A percentile compares a stretch with the other conserved stretches of the same genome.
Conservation (phyloP, 2,329 filamentous ascomycete species). For the Xylariaceae sp. region DNA sequence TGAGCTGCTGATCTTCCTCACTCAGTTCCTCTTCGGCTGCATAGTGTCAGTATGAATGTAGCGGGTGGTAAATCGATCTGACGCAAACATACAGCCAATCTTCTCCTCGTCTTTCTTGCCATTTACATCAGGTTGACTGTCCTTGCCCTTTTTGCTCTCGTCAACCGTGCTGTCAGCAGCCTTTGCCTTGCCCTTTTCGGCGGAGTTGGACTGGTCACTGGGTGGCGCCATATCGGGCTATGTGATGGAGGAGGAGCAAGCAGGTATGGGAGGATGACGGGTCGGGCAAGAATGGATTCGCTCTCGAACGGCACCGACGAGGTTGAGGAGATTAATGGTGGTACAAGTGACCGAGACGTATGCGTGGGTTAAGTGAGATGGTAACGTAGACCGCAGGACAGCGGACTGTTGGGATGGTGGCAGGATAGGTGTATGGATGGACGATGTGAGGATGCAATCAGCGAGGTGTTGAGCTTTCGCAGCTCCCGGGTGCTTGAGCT, state of each 20-base stretch:
- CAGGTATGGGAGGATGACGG: not conserved
- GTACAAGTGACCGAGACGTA: not conserved
- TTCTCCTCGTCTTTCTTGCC: slow-evolving; percentile 75
- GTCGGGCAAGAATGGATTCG: not conserved
- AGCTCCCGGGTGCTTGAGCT: slow-evolving; percentile 2
- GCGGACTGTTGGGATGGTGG: not conserved
- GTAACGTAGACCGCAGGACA: not conserved
- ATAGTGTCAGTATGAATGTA: slow-evolving; percentile 31
- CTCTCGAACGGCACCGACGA: not conserved
- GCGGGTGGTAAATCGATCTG: slow-evolving; percentile 3
- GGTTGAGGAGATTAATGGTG: not conserved
- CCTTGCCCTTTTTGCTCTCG: slow-evolving; percentile 59
- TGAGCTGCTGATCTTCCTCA: slow-evolving; percentile 97
- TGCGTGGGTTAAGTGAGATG: not conserved
- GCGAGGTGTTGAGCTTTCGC: slow-evolving; percentile 7
- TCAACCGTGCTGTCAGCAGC: slow-evolving; percentile 63
- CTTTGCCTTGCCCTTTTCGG: slow-evolving; percentile 97
- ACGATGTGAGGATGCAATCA: not conserved
- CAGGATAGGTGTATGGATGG: slow-evolving; percentile 1
- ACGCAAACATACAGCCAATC: slow-evolving; percentile 36
- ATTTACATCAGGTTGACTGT: slow-evolving; percentile 66
- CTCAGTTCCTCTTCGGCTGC: slow-evolving; percentile 76
- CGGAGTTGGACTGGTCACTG: slow-evolving; percentile 76
- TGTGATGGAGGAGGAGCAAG: slow-evolving; percentile 16
- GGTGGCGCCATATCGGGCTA: slow-evolving; percentile 79